Evolutionary conservation across 1,284 basidiomycete genomes (phyloP), one percentile per base, ranked within the genome.

Genomic region (Lentinula novae-zelandiae): DNA sequence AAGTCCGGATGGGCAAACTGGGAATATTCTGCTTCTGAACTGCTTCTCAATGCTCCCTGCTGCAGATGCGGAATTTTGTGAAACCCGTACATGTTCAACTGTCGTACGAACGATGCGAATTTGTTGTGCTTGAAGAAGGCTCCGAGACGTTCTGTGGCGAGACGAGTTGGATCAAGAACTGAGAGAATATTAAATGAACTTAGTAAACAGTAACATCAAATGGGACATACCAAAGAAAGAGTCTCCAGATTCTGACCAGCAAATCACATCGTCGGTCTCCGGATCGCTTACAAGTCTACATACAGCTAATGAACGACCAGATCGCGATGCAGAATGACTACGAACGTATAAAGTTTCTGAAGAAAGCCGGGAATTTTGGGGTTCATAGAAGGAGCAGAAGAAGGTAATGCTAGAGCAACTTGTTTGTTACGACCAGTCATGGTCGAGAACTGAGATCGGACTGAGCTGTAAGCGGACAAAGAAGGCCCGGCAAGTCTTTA

Each of bases 51-150:
- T 38, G 95, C 95, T 50, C 96, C 96, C 72, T 97, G 94, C 71
- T 97, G 95, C 20, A 98, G 85, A 72, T 98, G 95, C 0, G 95
- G 95, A 58, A 96, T 92, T 79, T 95, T 95, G 80, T 95, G 93
- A 72, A 96, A 96, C 51, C 93, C 94, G 73, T 96, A 96, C 94
- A 97, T 97, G 81, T 98, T 98, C 69, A 98, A 83, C 74, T 98
- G 96, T 42, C 96, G 86, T 40, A 98, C 95, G 71, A 98, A 98
- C 49, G 92, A 94, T 53, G 87, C 88, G 72, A 97, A 97, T 74
- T 96, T 96, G 66, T 89, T 87, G 77, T 98, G 96, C 73, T 98
- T 98, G 85, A 98, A 98, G 90, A 92, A 98, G 53, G 88, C 84
- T 3, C 93, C 93, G 6, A 98, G 82, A 31, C 97, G 85, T 73